Base-by-base conservation (phyloP, 768 basidiomycete genomes). In the Lentinus brumalis region DNA sequence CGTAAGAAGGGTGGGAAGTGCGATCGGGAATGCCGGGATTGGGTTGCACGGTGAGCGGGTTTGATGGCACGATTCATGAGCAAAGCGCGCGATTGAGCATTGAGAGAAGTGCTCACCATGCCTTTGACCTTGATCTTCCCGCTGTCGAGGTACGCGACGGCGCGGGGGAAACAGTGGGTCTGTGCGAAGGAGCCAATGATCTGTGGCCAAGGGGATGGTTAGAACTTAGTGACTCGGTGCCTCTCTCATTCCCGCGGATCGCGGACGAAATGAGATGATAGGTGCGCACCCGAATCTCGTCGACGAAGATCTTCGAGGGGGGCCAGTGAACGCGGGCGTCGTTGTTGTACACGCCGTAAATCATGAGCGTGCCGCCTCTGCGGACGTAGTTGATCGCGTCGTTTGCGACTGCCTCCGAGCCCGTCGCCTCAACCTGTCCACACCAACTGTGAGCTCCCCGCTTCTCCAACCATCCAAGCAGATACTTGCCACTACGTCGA, bases 141-240 rank as follows among this genome's bases (percentile, higher is more conserved):
- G 64, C 86, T 85, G 67, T 96, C 94, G 18, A 96, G 85, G 72
- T 95, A 95, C 12, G 87, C 90, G 39, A 96, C 86, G 2, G 94
- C 92, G 5, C 94, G 87, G 46, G 93, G 92, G 87, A 96, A 95
- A 74, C 93, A 94, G 76, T 79, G 87, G 0, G 87, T 87, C 66
- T 95, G 94, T 9, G 93, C 89, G 78, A 94, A 95, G 0, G 93
- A 95, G 12, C 93, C 92, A 60, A 94, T 91, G 66, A 94, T 94
- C 89, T 92, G 53, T 45, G 16, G 11, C 21, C 9, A 12, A 30
- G 12, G 5, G 12, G 18, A 32, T 32, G 54, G 51, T 26, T 26
- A n/a, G n/a, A n/a, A n/a, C n/a, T n/a, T n/a, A 26, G 21, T 26
- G 21, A 26, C 21, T 26, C 21, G 21, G 21, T 26, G 21, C 21